A percentile compares a stretch with the other conserved stretches of the same genome.
These are phyloP conservation scores for Trametes punicea DNA, from an alignment of 768 basidiomycete genomes.

Conservation along the genomic window DNA sequence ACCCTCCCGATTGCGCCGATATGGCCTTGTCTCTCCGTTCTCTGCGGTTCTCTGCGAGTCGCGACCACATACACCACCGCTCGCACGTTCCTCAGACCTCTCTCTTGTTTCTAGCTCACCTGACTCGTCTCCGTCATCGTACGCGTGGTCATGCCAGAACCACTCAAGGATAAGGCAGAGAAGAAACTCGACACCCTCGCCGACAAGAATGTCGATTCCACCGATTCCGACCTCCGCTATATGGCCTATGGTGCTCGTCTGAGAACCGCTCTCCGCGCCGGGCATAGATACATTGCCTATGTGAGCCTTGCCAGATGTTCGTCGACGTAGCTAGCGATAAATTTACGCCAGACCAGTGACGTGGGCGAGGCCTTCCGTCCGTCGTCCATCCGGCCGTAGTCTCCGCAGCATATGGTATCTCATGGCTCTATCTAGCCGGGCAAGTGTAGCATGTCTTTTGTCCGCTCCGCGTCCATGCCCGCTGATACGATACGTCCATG, in stretches of 20 bases:
- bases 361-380: conserved; percentile 83
- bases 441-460: conserved; percentile 25
- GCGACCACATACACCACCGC: not conserved
- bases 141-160: conserved; percentile 17
- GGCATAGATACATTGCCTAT: conserved; percentile 74
- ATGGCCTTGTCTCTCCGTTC: conserved; percentile 2
- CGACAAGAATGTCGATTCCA: conserved; percentile 60
- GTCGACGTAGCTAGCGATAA: conserved; percentile 20
- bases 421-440: conserved; percentile 78
- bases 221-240: conserved; percentile 67
- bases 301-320: conserved; percentile 37
- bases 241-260: conserved; percentile 77
- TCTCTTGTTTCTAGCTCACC: not conserved
- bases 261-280: conserved; percentile 69
- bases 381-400: conserved; percentile 71
- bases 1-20: conserved; percentile 9
- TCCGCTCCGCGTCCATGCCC: not conserved
- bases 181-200: conserved; percentile 55
- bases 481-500: not conserved
- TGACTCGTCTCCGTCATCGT: not conserved
- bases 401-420: conserved; percentile 74
- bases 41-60: not conserved
- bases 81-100: conserved; percentile 4
- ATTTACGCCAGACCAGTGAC: conserved; percentile 60
- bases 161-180: conserved; percentile 34